Percentiles rank a stretch among this genome's conserved stretches.
phyloP scores from a whole-genome alignment of 2,329 filamentous ascomycete genomes.

The Hypoxylon sp. region DNA sequence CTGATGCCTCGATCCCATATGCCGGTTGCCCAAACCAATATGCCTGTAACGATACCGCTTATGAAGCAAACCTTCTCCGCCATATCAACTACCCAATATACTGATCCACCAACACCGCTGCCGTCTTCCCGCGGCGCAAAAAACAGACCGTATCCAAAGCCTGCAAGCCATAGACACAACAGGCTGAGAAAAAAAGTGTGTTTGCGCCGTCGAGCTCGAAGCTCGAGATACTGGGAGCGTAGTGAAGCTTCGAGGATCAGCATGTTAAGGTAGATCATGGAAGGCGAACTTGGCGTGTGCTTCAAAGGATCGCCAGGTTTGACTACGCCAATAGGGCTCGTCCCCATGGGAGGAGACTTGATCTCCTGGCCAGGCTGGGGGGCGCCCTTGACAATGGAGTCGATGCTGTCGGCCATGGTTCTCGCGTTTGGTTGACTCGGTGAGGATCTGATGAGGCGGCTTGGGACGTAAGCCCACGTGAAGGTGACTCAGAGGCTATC shows the following conservation, averaged over 20 bases:
- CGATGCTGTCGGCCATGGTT: constrained; percentile 76
- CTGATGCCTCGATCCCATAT: constrained; percentile 96
- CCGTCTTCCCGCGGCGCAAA: constrained; percentile 97
- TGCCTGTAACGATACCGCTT: constrained; percentile 87
- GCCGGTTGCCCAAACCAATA: constrained; percentile 93
- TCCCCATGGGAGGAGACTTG: constrained; percentile 60
- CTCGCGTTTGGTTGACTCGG: constrained; percentile 20
- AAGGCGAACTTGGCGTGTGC: constrained; percentile 88
- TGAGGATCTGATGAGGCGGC: constrained; percentile 31
- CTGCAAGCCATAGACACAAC: constrained; percentile 83
- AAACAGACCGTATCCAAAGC: constrained; percentile 92
- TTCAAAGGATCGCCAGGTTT: constrained; percentile 79
- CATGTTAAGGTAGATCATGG: constrained; percentile 98
- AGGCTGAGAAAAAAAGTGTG: constrained; percentile 93
- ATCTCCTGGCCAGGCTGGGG: constrained; percentile 73
- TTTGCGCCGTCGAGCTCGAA: constrained; percentile 88
- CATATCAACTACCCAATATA: constrained; percentile 96
- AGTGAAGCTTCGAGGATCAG: constrained; percentile 96
- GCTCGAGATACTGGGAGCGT: constrained; percentile 90
- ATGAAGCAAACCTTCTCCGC: constrained; percentile 92
- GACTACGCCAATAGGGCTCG: constrained; percentile 61
- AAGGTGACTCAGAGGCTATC: constrained; percentile 28
- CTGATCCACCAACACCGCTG: constrained; percentile 88
- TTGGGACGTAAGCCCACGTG: constrained; percentile 41
- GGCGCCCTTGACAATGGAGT: constrained; percentile 93